Evolutionary conservation across 2,329 filamentous ascomycete genomes (phyloP).

Genomic region (Penicillium sp.): DNA sequence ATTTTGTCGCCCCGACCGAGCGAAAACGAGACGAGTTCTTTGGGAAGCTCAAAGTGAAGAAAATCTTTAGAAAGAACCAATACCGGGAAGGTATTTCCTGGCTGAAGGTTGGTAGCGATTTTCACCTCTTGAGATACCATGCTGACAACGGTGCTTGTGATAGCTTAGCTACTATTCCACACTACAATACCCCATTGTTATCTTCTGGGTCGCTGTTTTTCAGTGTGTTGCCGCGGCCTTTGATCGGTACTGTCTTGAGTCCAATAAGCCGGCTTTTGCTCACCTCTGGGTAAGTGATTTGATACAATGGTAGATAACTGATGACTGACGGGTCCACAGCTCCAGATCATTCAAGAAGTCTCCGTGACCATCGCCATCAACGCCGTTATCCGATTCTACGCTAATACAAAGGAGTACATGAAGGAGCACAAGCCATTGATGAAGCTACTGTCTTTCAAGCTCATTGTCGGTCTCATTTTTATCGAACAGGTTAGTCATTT

Average conservation of each 20-base stretch:
- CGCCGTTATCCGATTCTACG: conserved; percentile 30
- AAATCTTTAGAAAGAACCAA: conserved; percentile 24
- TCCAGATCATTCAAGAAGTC: conserved; percentile 17
- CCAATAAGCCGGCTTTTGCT: conserved; percentile 34
- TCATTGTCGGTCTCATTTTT: conserved; percentile 33
- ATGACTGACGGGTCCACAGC: conserved; percentile 2
- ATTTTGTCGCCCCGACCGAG: conserved; percentile 41
- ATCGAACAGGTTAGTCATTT: conserved; percentile 27
- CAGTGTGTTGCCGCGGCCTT: conserved; percentile 33
- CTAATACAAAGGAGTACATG: conserved; percentile 25
- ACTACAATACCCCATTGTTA: conserved; percentile 44
- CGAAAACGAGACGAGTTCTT: conserved; percentile 40
- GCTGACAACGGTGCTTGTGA: not conserved
- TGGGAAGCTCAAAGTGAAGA: conserved; percentile 31
- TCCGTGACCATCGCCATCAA: conserved; percentile 27
- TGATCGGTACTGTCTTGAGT: conserved; percentile 32
- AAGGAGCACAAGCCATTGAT: conserved; percentile 29
- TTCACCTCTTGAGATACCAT: not conserved
- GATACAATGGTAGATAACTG: not conserved
- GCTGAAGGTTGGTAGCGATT: conserved; percentile 23
- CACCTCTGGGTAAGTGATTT: conserved; percentile 37
- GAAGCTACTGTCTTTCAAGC: conserved; percentile 38
- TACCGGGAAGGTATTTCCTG: conserved; percentile 29
- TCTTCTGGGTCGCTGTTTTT: conserved; percentile 24
- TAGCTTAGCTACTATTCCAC: conserved; percentile 20